These are phyloP conservation scores for Babesia sp. DNA, from an alignment of 169 alveolate species.

Conservation along the genomic window DNA sequence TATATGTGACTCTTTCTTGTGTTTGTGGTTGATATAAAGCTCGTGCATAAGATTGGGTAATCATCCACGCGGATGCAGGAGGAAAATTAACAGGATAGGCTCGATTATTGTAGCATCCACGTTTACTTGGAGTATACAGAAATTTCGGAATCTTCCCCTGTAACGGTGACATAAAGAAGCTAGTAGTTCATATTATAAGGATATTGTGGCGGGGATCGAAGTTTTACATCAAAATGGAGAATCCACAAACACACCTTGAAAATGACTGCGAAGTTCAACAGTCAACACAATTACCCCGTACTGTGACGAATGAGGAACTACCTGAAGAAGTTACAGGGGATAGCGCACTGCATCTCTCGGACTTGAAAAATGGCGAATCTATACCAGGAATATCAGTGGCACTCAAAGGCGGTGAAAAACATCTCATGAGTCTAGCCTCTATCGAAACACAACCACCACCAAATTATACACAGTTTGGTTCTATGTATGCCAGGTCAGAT, in stretches of 20 bases:
- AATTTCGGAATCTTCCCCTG: no score
- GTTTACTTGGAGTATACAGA: no score
- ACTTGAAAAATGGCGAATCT: background rate
- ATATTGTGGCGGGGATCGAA: no score
- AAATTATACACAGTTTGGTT: background rate
- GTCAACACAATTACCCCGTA: background rate
- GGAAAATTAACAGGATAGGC: no score
- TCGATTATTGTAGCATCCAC: no score
- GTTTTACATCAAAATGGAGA: background rate
- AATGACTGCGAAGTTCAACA: background rate
- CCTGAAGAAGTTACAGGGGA: background rate
- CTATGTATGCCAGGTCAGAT: slow-evolving; percentile 26
- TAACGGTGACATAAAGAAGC: no score
- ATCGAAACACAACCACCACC: slow-evolving; percentile 63
- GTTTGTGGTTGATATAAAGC: no score
- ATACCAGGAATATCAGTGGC: background rate
- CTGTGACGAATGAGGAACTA: background rate
- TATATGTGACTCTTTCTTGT: no score
- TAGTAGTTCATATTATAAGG: no score
- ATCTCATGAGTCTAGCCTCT: slow-evolving; percentile 43
- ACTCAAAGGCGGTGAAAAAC: background rate
- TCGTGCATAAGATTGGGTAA: no score
- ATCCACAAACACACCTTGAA: background rate
- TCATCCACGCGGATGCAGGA: no score
- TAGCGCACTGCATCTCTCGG: slow-evolving; percentile 4